These are phyloP conservation scores for Citrullus mucosospermus DNA, from an alignment of 306 rosid species.

Conservation along the genomic window DNA sequence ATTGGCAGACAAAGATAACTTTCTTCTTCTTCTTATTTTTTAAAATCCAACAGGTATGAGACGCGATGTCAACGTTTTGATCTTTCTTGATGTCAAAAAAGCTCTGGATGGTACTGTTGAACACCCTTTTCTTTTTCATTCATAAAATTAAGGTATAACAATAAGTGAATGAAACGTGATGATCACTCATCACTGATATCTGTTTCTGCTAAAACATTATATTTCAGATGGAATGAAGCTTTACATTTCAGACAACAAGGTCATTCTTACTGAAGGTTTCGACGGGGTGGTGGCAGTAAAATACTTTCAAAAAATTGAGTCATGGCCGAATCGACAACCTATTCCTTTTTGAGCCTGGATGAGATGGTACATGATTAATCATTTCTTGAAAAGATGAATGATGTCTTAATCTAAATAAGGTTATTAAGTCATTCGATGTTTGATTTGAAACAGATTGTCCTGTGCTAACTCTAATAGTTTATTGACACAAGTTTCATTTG, in stretches of 20 bases:
- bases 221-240: slow-evolving; percentile 83
- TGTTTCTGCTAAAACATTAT: not conserved
- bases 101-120: slow-evolving; percentile 59
- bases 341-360: slow-evolving; percentile 26
- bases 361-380: not conserved
- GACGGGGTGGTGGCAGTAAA: slow-evolving; percentile 62
- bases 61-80: slow-evolving; percentile 56
- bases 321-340: slow-evolving; percentile 59
- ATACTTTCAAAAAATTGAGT: slow-evolving; percentile 67
- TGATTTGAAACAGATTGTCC: not conserved
- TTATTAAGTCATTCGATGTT: not conserved
- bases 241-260: slow-evolving; percentile 80
- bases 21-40: not conserved
- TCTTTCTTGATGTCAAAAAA: slow-evolving; percentile 56
- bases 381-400: not conserved
- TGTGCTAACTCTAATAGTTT: not conserved
- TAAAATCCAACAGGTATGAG: slow-evolving; percentile 61
- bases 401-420: not conserved
- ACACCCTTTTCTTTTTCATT: not conserved
- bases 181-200: not conserved
- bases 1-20: not conserved
- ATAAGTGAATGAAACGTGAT: not conserved
- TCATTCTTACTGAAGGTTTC: slow-evolving; percentile 75
- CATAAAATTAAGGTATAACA: not conserved
- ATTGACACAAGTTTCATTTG: not conserved